These are phyloP conservation scores for Dictyostelium capitatum DNA, from an alignment of 78 protist genomes.

Conservation along the genomic window DNA sequence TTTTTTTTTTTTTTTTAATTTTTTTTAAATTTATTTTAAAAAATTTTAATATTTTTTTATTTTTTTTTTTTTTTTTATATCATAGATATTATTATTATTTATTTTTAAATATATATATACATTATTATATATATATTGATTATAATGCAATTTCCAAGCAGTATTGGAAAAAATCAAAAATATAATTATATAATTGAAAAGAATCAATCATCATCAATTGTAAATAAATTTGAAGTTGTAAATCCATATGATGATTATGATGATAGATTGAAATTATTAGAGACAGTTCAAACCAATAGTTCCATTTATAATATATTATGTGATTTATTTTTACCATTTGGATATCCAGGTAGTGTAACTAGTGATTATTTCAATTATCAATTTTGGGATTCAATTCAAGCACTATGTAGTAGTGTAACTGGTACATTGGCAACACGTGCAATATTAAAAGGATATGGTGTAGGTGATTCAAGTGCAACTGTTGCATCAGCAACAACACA, in stretches of 20 bases:
- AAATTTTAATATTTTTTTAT: too few species aligned
- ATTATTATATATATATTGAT: too few species aligned
- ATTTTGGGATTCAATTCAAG: conserved; percentile 89
- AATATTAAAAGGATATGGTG: conserved; percentile 82
- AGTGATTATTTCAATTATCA: conserved; percentile 87
- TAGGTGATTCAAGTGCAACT: conserved; percentile 66
- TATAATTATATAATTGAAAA: conserved; percentile 7
- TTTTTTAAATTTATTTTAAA: too few species aligned
- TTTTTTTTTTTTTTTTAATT: too few species aligned
- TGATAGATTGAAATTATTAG: conserved; percentile 5
- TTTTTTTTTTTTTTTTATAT: too few species aligned
- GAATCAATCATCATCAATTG: conserved; percentile 1
- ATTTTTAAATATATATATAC: too few species aligned
- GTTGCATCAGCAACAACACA: conserved; percentile 64
- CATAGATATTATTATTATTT: too few species aligned
- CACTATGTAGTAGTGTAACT: conserved; percentile 77
- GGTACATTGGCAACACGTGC: conserved; percentile 84
- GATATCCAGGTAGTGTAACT: conserved; percentile 89
- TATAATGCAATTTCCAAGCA: background rate
- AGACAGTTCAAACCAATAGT: background rate
- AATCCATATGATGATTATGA: conserved; percentile 23
- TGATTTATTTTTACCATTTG: conserved; percentile 68
- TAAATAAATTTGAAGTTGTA: conserved; percentile 14
- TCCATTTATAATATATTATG: background rate
- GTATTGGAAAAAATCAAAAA: background rate